Base-by-base conservation (phyloP, 345 rosid species). In the Gossypium mustelinum region DNA sequence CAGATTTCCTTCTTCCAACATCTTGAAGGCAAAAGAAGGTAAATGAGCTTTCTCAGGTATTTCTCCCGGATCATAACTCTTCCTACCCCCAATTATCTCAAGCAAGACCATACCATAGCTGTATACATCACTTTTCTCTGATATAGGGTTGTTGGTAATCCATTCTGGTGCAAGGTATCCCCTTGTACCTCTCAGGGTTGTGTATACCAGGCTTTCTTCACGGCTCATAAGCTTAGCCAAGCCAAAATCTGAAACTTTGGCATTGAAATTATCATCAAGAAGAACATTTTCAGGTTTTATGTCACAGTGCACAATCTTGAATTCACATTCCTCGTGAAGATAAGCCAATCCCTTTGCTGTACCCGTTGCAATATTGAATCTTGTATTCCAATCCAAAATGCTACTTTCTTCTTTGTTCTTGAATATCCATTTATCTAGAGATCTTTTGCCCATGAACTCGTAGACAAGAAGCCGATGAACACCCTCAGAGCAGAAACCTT, bases 131-230 rank as follows among this genome's bases (percentile, higher is more conserved):
- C 73, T 70, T 41, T 52, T 51, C 73, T 70, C 73, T 8, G 73
- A 51, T 70, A 70, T 70, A 29, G 60, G 73, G 17, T 80, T 78
- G 83, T 81, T 83, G 50, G 83, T 78, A 75, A 86, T 82, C 91
- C 91, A 87, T 75, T 87, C 89, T 1, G 91, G 91, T n/a, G 91
- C 89, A 56, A 87, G 84, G 73, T 87, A 87, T 17, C 91, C 91
- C 72, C 91, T 78, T 7, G 91, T 87, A 8, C 89, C 91, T 43
- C 69, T n/a, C 10, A 43, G 27, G n/a, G 69, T 64, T 47, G 76
- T 73, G 61, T 73, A 48, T 11, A 61, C 76, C 45, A 47, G 76
- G 76, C 76, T 73, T 47, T 73, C 76, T 27, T 72, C 81, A 18
- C 79, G 74, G 74, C 80, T 82, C 78, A 85, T 79, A 74, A 88